phyloP scores from a whole-genome alignment of 176 grass and related monocot genomes.

The Cenchrus purpureus region DNA sequence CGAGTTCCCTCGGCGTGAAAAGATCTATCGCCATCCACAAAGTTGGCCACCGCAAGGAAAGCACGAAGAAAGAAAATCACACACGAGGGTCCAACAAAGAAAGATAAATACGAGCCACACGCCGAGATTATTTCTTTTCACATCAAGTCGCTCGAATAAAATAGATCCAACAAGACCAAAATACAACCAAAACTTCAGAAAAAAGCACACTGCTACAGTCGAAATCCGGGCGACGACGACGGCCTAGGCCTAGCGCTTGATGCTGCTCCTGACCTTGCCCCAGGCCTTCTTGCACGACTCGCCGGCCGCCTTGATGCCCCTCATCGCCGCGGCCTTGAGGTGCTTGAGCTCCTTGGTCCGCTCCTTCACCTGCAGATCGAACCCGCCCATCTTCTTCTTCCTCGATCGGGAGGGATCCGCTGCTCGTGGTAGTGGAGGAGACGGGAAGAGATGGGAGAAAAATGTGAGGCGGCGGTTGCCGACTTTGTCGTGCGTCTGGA shows the following conservation, averaged over 20 bases:
- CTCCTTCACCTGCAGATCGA: slow-evolving; percentile 69
- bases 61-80: not conserved
- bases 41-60: not conserved
- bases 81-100: not conserved
- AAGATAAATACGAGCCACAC: not conserved
- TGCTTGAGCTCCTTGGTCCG: slow-evolving; percentile 66
- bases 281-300: slow-evolving; percentile 78
- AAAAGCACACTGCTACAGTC: not conserved
- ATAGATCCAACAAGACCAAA: slow-evolving; percentile 18
- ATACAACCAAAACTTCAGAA: not conserved
- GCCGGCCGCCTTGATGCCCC: slow-evolving; percentile 67
- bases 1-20: not conserved
- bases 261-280: slow-evolving; percentile 71
- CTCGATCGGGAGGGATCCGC: not conserved
- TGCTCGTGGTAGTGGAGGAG: not conserved
- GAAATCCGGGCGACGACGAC: not conserved
- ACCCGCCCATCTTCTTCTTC: slow-evolving; percentile 45
- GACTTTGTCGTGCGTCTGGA: not conserved
- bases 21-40: not conserved
- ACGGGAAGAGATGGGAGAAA: not conserved
- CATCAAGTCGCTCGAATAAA: not conserved
- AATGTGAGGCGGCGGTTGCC: not conserved
- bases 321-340: slow-evolving; percentile 54
- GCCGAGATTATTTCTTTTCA: not conserved
- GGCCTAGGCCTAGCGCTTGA: slow-evolving; percentile 54